Conservation (phyloP, 768 basidiomycete genomes). For the Mycena vitilis region DNA sequence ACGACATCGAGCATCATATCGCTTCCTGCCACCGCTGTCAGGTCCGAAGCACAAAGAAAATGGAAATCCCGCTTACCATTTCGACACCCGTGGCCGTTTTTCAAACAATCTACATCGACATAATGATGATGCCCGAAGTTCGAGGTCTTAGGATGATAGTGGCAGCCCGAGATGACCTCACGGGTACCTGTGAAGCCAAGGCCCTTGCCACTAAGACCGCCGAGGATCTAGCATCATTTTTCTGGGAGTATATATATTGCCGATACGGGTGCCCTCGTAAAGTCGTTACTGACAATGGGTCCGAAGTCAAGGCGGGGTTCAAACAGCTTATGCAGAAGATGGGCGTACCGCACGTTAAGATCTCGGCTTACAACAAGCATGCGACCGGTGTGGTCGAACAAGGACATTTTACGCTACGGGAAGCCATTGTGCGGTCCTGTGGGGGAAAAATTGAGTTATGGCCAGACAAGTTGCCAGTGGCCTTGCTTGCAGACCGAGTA, state of each 20-base stretch:
- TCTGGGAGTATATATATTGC: conserved; percentile 48
- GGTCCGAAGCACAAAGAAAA: conserved; percentile 17
- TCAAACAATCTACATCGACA: conserved; percentile 41
- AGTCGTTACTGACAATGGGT: conserved; percentile 44
- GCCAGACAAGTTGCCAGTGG: conserved; percentile 36
- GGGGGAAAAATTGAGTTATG: conserved; percentile 34
- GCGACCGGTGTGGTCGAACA: conserved; percentile 51
- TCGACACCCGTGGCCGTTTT: conserved; percentile 33
- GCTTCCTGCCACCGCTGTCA: conserved; percentile 46
- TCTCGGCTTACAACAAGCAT: conserved; percentile 46
- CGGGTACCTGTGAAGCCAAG: conserved; percentile 43
- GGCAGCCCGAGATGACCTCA: conserved; percentile 42
- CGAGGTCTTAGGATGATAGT: conserved; percentile 23
- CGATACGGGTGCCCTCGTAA: conserved; percentile 43
- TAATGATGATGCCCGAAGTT: conserved; percentile 43
- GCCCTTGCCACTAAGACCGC: conserved; percentile 36
- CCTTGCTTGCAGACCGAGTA: conserved; percentile 39
- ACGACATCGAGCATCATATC: conserved; percentile 17
- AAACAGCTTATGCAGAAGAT: conserved; percentile 7
- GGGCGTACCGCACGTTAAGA: conserved; percentile 41
- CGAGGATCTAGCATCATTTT: conserved; percentile 41
- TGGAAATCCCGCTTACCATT: conserved; percentile 35
- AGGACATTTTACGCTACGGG: conserved; percentile 46
- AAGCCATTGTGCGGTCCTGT: conserved; percentile 45
- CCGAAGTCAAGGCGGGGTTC: conserved; percentile 37